Base-by-base conservation (phyloP, 2,329 filamentous ascomycete genomes). In the Aspergillus sp. region DNA sequence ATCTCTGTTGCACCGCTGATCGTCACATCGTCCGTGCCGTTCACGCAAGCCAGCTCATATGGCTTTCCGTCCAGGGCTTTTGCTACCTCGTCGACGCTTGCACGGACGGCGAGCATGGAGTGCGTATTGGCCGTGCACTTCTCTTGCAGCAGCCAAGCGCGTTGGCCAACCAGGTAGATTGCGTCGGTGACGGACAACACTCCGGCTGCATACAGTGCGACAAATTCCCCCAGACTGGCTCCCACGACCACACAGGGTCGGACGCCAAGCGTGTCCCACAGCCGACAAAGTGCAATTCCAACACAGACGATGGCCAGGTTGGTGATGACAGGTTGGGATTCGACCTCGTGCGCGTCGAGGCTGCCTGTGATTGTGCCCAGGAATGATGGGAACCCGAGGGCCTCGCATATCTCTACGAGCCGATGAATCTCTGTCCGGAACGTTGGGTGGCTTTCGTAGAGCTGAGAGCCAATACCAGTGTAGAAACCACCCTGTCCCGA, bases 1-100 rank as follows among this genome's bases (percentile, higher is more conserved):
- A 86, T 77, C 36, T 83, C 76, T 46, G 82, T 79, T 50, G 79
- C 79, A 14, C 82, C 73, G 55, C 82, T 83, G n/a, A 94, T 76
- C 2, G 94, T 90, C 9, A 85, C 91, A 65, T 90, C 88, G 47
- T 83, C 77, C 0, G 86, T 84, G 0, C 86, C 84, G 60, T 95
- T 95, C 66, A 90, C 81, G 73, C 90, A 94, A 14, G 89, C 86
- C 54, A 85, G 72, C 60, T 82, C 79, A 32, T 72, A 60, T 3
- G 44, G 66, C 14, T 47, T 4, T 69, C 72, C 61, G 76, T 76
- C 58, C 75, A 22, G 13, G 4, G 5, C n/a, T 16, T 80, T 76
- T 42, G 76, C 53, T 85, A 69, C 56, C 45, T 59, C 41, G 51
- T 50, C 54, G 10, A 78, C 72, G 0, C 70, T 64, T 1, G 65